phyloP scores from a whole-genome alignment of 2,329 filamentous ascomycete genomes.

The Alternaria metachromatica region DNA sequence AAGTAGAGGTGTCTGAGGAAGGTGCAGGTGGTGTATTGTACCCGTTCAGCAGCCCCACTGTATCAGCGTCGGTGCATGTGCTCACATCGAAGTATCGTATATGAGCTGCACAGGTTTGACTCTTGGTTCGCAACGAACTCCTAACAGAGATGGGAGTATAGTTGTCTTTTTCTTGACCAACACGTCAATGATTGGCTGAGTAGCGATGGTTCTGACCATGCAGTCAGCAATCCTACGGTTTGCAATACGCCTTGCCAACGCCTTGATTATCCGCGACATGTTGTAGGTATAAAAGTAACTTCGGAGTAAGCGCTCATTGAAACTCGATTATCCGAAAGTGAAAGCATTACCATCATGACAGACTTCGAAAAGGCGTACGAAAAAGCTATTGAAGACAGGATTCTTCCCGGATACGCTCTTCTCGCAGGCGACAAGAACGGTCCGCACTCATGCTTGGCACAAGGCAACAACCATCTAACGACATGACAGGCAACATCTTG shows the following conservation, averaged over 20 bases:
- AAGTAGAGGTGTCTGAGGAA: background rate
- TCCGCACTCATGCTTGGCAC: background rate
- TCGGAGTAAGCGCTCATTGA: too few relatives aligned
- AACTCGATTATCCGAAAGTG: background rate
- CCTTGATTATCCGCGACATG: background rate
- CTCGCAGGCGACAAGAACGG: slow-evolving; percentile 11
- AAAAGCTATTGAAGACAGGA: background rate
- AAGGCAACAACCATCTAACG: background rate
- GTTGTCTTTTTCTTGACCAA: background rate
- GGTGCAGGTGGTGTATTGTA: background rate
- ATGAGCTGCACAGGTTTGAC: background rate
- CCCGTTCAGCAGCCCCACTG: background rate
- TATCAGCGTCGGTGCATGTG: background rate
- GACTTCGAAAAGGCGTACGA: slow-evolving; percentile 8
- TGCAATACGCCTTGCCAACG: background rate
- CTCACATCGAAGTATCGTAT: background rate
- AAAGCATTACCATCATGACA: background rate
- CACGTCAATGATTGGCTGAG: background rate
- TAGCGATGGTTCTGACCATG: background rate
- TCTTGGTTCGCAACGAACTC: background rate
- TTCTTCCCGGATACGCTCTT: slow-evolving; percentile 12
- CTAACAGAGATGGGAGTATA: background rate
- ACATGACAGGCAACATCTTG: background rate
- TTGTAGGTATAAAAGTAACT: background rate
- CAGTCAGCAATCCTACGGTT: background rate